Evolutionary conservation across 148 eudicot species (phyloP), one percentile per base, ranked within the genome.

Genomic region (Camellia lanceoleosa): DNA sequence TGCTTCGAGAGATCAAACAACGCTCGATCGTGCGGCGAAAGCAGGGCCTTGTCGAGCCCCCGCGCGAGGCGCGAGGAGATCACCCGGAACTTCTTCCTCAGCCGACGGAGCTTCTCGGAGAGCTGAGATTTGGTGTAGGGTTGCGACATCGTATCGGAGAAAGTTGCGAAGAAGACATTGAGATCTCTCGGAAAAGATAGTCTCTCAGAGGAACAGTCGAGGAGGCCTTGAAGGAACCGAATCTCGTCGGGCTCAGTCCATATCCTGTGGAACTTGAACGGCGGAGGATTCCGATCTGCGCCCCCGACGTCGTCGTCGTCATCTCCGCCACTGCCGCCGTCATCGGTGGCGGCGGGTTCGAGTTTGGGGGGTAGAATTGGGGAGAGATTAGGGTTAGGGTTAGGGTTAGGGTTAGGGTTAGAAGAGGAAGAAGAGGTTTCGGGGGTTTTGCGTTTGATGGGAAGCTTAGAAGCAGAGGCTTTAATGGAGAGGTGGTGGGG

Each of bases 231-330:
- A 11, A 87, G 81, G 68, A 87, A 87, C 0, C 86, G 84, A 82
- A 87, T 85, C 89, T 87, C 89, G 81, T 87, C 89, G 8, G 86
- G 83, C 58, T 87, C 89, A 46, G 87, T 82, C 89, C 89, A 87
- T 62, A 87, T 78, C 47, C 89, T 61, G 79, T 87, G 87, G 82
- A 87, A 87, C 65, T 87, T 87, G 84, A 80, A 82, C 9, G 89
- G 87, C 38, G 86, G 80, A 4, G 64, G 58, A 18, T 20, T 69
- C 20, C 66, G 56, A 44, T 70, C 81, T 42, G 44, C 79, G 49
- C 44, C 71, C 0, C 13, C 59, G 44, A 4, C 63, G 47, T 3
- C 77, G 77, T 58, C 55, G 61, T 3, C 66, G 77, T 58, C 55
- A 63, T 23, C 41, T 23, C 42, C 52, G 42, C 10, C 77, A 15